Evolutionary conservation across 106 monocot species (phyloP), one percentile per base, ranked within the genome.

Genomic region (Acorus gramineus): DNA sequence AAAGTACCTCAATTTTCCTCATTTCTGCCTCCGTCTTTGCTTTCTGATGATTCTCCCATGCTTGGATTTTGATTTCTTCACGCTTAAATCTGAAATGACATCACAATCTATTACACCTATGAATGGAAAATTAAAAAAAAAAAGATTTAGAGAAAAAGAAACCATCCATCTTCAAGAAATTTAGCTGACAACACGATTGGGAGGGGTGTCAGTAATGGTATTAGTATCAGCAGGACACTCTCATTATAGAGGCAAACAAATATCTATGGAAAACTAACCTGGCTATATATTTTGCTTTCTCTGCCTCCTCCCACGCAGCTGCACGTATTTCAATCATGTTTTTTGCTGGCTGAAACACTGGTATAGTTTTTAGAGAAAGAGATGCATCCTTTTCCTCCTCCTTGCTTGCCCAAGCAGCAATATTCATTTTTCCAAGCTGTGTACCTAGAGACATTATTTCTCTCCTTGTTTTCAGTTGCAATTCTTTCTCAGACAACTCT

Each of bases 21-120:
- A 84, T 73, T 73, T 84, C 76, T 50, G 84, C 84, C 70, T 79
- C 79, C 4, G 66, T 60, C 63, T 76, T 84, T 46, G 79, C 84
- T 62, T 79, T 79, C 62, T 79, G 76, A 66, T 79, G 75, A 69
- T 84, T 79, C 63, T 84, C 76, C 84, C 84, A 76, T 11, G 76
- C 84, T 66, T 73, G 69, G 28, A 84, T 84, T 56, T 76, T 84
- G 56, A 70, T 62, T 46, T 79, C 79, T 73, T 84, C 70, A 8
- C 69, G 72, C 59, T 73, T 79, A 66, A 73, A 79, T 66, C 84
- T 79, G 62, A 56, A 72, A 66, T 65, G n/a, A 49, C 42, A 42
- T 8, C 11, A 54, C 11, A 50, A 53, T 28, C 28, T 28, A 28
- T 28, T 28, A 28, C 28, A 28, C 28, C 1, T 28, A 28, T 28